A percentile compares a stretch with the other conserved stretches of the same genome.
Evolutionary conservation across 441 rosid genomes (phyloP).

Genomic region (Mallotus japonicus): DNA sequence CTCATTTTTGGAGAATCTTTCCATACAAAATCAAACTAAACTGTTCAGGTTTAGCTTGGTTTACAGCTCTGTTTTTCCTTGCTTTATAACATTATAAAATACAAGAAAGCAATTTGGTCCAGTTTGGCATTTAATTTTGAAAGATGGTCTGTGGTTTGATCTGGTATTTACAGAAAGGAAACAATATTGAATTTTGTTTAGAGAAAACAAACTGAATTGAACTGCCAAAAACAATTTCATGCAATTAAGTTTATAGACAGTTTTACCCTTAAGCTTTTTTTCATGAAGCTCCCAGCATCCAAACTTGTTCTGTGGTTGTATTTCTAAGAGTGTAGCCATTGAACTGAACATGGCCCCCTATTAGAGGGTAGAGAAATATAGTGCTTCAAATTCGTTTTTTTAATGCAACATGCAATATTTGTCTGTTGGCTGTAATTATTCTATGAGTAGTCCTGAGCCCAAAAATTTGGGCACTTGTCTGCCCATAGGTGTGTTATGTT

Average conservation of each 20-base stretch:
- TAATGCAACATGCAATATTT: too few relatives aligned
- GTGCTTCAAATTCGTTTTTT: neutral
- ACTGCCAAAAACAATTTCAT: neutral
- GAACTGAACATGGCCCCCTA: neutral
- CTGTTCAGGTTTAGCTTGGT: too few relatives aligned
- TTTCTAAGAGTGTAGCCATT: neutral
- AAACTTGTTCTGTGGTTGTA: neutral
- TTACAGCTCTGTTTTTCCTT: too few relatives aligned
- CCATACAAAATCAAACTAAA: too few relatives aligned
- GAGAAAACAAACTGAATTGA: neutral
- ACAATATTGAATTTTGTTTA: too few relatives aligned
- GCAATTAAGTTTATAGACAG: neutral
- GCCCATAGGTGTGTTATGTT: neutral
- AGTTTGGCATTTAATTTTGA: too few relatives aligned
- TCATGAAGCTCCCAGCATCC: slow-evolving; percentile 5
- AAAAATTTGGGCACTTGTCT: neutral
- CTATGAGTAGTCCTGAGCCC: neutral
- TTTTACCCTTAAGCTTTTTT: neutral
- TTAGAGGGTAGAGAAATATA: too few relatives aligned
- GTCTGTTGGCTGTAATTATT: neutral
- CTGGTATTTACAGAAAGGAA: too few relatives aligned
- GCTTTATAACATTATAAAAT: too few relatives aligned
- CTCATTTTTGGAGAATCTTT: neutral
- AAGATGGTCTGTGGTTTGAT: too few relatives aligned
- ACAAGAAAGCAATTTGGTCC: too few relatives aligned